Conservation (phyloP, 345 rosid genomes). For the Citrus cavaleriei region DNA sequence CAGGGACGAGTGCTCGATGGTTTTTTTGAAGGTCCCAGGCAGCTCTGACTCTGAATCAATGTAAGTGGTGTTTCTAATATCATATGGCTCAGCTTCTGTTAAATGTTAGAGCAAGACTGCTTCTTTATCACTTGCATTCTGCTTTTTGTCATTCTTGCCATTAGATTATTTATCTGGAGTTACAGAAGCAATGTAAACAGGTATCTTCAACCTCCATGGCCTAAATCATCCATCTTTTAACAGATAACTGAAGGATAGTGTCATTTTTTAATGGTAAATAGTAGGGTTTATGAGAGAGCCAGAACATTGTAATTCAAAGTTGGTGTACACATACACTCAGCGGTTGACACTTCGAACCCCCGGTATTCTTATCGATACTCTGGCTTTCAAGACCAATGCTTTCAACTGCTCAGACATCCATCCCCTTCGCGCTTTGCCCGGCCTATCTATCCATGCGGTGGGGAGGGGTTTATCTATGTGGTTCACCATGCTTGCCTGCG, state of each 20-base stretch:
- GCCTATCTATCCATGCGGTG: not conserved
- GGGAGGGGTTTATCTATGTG: not conserved
- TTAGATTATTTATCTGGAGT: not conserved
- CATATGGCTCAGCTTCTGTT: not conserved
- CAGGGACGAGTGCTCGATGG: not conserved
- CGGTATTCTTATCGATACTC: not conserved
- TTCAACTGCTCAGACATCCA: not conserved
- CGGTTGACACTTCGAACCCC: not conserved
- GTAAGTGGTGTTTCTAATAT: not conserved
- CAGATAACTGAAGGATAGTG: not conserved
- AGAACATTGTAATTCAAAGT: no score
- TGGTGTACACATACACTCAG: no score
- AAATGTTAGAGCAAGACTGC: not conserved
- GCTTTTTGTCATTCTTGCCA: not conserved
- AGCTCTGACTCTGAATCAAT: not conserved
- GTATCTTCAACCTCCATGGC: not conserved
- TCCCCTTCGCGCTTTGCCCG: not conserved
- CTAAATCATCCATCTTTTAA: not conserved
- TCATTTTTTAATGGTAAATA: not conserved
- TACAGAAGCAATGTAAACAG: not conserved
- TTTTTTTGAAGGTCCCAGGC: conserved; percentile 11
- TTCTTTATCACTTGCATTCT: not conserved
- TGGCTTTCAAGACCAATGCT: not conserved
- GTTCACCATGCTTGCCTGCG: no score
- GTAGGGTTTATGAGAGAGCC: no score